Conservation (phyloP, 2,329 filamentous ascomycete genomes). For the Curvularia lunata region DNA sequence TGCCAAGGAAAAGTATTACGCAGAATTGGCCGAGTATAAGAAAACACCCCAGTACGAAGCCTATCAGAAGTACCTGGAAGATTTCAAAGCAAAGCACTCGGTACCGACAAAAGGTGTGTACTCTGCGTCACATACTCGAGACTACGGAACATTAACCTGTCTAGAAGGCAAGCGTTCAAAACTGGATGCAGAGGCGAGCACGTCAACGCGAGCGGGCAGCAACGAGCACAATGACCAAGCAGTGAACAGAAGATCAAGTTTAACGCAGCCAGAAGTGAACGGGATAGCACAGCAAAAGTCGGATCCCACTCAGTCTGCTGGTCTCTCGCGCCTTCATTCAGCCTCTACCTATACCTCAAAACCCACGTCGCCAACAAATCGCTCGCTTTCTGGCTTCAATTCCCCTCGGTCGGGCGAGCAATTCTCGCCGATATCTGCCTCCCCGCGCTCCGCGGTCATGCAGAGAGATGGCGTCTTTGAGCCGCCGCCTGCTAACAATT, state of each 20-base stretch:
- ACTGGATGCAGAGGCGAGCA: slow-evolving; percentile 49
- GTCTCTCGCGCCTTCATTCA: slow-evolving; percentile 33
- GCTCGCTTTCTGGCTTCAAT: slow-evolving; percentile 40
- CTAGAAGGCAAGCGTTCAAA: slow-evolving; percentile 54
- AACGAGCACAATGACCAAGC: slow-evolving; percentile 40
- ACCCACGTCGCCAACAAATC: slow-evolving; percentile 43
- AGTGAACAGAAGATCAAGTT: slow-evolving; percentile 37
- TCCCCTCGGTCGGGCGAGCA: slow-evolving; percentile 43
- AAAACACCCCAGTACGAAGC: slow-evolving; percentile 73
- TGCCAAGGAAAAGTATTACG: slow-evolving; percentile 78
- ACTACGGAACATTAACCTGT: slow-evolving; percentile 27
- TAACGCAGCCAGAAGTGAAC: slow-evolving; percentile 31
- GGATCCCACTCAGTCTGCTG: slow-evolving; percentile 39
- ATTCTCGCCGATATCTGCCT: slow-evolving; percentile 45
- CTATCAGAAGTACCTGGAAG: slow-evolving; percentile 74
- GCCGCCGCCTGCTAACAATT: slow-evolving; percentile 17
- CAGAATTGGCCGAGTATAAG: slow-evolving; percentile 76
- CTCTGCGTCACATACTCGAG: background rate
- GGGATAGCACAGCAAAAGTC: slow-evolving; percentile 25
- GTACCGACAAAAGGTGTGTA: slow-evolving; percentile 46
- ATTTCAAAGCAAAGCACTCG: slow-evolving; percentile 76
- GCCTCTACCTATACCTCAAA: slow-evolving; percentile 39
- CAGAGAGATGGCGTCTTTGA: slow-evolving; percentile 40
- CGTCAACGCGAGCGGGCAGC: slow-evolving; percentile 40
- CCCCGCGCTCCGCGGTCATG: slow-evolving; percentile 38